Base-by-base conservation (phyloP, 2,329 filamentous ascomycete species). In the Podosphaera fusca region DNA sequence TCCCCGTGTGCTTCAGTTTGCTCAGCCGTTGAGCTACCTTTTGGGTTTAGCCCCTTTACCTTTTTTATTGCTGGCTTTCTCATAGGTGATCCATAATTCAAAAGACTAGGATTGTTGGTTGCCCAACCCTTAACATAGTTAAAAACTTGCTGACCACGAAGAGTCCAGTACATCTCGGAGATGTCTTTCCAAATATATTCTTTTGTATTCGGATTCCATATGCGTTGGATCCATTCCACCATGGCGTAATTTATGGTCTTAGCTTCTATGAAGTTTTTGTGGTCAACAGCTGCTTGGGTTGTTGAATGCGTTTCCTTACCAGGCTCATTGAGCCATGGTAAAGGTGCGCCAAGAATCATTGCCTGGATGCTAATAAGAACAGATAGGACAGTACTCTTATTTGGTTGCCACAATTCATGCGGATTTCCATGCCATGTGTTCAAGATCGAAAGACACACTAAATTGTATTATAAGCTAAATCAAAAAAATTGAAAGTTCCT, bases 271-370 rank as follows among this genome's bases (percentile, higher is more conserved):
- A 59, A 51, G 6, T 56, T 40, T 45, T 58, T 61, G 33, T 62
- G 59, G 30, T 59, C 51, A 14, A 56, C 30, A 3, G 58, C 58
- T 34, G 35, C 40, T 4, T 45, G 7, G 10, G 57, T 58, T 21
- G 46, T 36, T 9, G 45, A 56, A 45, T 57, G 34, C 21, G 46
- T 45, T 51, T 58, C 58, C 31, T 55, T 57, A 21, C 62, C 60
- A 21, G 62, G 62, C 47, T 63, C 62, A 33, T 63, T 63, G 30
- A 61, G 53, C 59, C 59, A 62, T 30, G 62, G 62, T 34, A 58
- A 46, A 4, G 61, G 60, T 36, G 60, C 60, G 30, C 62, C 62
- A 8, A 63, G 56, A 40, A 63, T 63, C 62, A 63, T 63, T 21
- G 60, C 61, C 58, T 63, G 62, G 10, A 63, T 56, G 36, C 59